Conservation (phyloP, 2,329 filamentous ascomycete genomes). For the Elsinoe perseae region DNA sequence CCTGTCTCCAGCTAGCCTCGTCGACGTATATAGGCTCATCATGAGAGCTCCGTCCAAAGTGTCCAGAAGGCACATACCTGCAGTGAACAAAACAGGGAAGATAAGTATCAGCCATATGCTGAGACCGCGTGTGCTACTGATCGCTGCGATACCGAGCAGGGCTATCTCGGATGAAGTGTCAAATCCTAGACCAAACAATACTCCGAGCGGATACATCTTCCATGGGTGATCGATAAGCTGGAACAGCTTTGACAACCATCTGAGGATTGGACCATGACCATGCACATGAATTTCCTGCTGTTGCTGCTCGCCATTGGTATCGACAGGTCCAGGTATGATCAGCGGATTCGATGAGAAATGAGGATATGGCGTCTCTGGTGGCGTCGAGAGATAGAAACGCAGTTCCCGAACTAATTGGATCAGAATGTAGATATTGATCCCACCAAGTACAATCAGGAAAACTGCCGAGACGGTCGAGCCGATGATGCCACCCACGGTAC, state of each 20-base stretch:
- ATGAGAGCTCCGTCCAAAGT: conserved; percentile 89
- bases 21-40: conserved; percentile 86
- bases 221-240: conserved; percentile 65
- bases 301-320: conserved; percentile 19
- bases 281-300: conserved; percentile 56
- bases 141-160: conserved; percentile 77
- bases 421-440: conserved; percentile 80
- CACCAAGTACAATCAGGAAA: conserved; percentile 72
- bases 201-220: conserved; percentile 92
- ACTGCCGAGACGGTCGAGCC: conserved; percentile 79
- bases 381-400: conserved; percentile 48
- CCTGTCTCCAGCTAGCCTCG: conserved; percentile 65
- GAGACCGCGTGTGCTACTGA: conserved; percentile 78
- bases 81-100: conserved; percentile 84
- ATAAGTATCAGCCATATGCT: conserved; percentile 91
- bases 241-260: conserved; percentile 67
- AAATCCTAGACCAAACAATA: conserved; percentile 83
- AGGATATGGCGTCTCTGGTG: conserved; percentile 17
- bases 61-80: conserved; percentile 91
- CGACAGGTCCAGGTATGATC: conserved; percentile 8
- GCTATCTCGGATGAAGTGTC: conserved; percentile 94
- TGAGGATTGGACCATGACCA: conserved; percentile 67
- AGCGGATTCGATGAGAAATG: conserved; percentile 17
- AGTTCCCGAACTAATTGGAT: conserved; percentile 67
- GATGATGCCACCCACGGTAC: conserved; percentile 74